Conservation (phyloP, 2,329 filamentous ascomycete species). For the Colletotrichum destructivum region DNA sequence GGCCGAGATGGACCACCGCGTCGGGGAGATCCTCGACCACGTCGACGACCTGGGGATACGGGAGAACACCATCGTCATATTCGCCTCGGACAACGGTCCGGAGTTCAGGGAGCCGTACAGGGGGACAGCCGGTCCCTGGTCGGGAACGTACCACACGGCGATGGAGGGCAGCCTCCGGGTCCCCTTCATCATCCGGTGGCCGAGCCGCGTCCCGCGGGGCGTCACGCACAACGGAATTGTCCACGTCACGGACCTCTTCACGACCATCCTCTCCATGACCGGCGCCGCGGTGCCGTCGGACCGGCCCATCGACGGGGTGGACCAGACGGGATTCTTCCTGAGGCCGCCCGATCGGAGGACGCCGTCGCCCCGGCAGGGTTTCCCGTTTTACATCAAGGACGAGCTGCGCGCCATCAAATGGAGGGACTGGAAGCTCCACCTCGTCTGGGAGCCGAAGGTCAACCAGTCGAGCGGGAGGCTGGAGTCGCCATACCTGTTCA, state of each 20-base stretch:
- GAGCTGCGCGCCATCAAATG: slow-evolving; percentile 54
- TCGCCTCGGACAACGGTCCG: slow-evolving; percentile 54
- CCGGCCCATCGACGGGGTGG: slow-evolving; percentile 51
- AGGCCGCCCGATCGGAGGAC: slow-evolving; percentile 34
- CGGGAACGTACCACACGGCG: slow-evolving; percentile 54
- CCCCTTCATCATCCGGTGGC: slow-evolving; percentile 54
- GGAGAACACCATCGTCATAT: slow-evolving; percentile 53
- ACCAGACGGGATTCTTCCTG: slow-evolving; percentile 48
- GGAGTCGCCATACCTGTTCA: slow-evolving; percentile 53
- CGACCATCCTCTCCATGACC: slow-evolving; percentile 49
- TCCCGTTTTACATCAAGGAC: slow-evolving; percentile 54
- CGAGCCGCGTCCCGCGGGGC: slow-evolving; percentile 47
- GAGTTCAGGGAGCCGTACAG: slow-evolving; percentile 52
- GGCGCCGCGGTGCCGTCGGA: slow-evolving; percentile 44
- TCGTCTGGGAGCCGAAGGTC: slow-evolving; percentile 54
- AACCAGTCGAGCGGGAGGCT: slow-evolving; percentile 51
- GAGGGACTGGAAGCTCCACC: slow-evolving; percentile 54
- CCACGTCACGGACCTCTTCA: slow-evolving; percentile 53
- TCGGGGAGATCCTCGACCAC: slow-evolving; percentile 52
- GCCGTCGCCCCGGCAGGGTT: slow-evolving; percentile 45
- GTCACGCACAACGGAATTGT: slow-evolving; percentile 51
- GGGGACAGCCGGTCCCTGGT: slow-evolving; percentile 53
- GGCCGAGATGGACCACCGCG: slow-evolving; percentile 52
- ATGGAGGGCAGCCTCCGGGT: slow-evolving; percentile 55
- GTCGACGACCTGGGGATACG: slow-evolving; percentile 48